These are phyloP conservation scores for Monosporascus sp. DNA, from an alignment of 2,329 filamentous ascomycete species.

Conservation along the genomic window DNA sequence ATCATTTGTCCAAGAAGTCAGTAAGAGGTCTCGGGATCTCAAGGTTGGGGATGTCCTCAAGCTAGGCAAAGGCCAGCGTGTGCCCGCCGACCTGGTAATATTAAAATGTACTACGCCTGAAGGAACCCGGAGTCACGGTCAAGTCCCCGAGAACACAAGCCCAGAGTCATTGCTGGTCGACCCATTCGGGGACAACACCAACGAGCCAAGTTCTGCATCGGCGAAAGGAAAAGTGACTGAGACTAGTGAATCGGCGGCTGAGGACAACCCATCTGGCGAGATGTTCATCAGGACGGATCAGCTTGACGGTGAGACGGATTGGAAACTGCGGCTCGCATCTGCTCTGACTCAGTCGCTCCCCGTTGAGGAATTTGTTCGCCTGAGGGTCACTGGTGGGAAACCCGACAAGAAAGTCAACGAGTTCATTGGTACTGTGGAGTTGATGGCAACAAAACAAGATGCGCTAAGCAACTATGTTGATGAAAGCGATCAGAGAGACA, in stretches of 20 bases:
- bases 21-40: conserved; percentile 79
- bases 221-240: conserved; percentile 30
- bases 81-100: conserved; percentile 92
- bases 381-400: conserved; percentile 75
- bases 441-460: conserved; percentile 52
- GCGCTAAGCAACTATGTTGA: conserved; percentile 39
- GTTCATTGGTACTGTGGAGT: conserved; percentile 82
- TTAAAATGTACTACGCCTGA: conserved; percentile 72
- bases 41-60: conserved; percentile 96
- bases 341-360: conserved; percentile 76
- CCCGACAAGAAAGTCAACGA: conserved; percentile 94
- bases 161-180: conserved; percentile 39
- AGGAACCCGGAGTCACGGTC: conserved; percentile 23
- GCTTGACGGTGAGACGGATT: conserved; percentile 95
- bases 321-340: conserved; percentile 89
- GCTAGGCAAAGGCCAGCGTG: conserved; percentile 82
- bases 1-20: conserved; percentile 57
- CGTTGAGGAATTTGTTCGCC: conserved; percentile 63
- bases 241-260: conserved; percentile 24
- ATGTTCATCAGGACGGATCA: conserved; percentile 98
- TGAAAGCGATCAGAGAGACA: conserved; percentile 28
- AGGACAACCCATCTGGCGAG: conserved; percentile 60
- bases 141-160: conserved; percentile 25
- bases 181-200: conserved; percentile 24
- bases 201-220: conserved; percentile 22